Percentiles rank a stretch among this genome's conserved stretches.
phyloP scores from a whole-genome alignment of 495 filamentous ascomycete genomes.

The Podospora appendiculata region DNA sequence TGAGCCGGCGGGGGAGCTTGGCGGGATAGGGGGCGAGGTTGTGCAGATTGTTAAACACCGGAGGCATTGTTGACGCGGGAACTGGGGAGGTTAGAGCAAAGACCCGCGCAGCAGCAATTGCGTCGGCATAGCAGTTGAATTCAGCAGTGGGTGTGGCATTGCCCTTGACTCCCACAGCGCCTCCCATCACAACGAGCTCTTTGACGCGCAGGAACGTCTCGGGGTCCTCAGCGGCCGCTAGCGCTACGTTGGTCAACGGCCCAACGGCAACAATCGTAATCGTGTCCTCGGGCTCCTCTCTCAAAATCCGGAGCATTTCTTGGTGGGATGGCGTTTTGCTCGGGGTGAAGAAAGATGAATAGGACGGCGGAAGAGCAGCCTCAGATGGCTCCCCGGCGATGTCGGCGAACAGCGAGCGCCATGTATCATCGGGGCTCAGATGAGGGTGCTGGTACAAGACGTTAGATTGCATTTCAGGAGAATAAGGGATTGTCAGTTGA shows the following conservation, averaged over 20 bases:
- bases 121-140: constrained; percentile 79
- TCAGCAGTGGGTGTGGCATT: constrained; percentile 77
- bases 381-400: constrained; percentile 29
- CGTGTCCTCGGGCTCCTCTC: constrained; percentile 69
- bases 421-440: constrained; percentile 72
- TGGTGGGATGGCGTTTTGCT: constrained; percentile 64
- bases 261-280: constrained; percentile 87
- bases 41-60: constrained; percentile 31
- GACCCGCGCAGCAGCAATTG: constrained; percentile 77
- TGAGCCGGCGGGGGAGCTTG: constrained; percentile 56
- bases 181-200: constrained; percentile 95
- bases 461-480: constrained; percentile 3
- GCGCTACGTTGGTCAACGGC: constrained; percentile 82
- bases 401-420: constrained; percentile 73
- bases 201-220: constrained; percentile 82
- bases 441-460: constrained; percentile 66
- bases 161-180: constrained; percentile 67
- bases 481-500: background rate
- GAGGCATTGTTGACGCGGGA: constrained; percentile 63
- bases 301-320: constrained; percentile 78
- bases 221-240: constrained; percentile 77
- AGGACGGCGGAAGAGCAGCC: constrained; percentile 30
- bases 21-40: constrained; percentile 58
- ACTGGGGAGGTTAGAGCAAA: constrained; percentile 80
- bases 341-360: constrained; percentile 56